Evolutionary conservation across 2,329 filamentous ascomycete species (phyloP).

Genomic region (Aspergillus pseudonomiae): DNA sequence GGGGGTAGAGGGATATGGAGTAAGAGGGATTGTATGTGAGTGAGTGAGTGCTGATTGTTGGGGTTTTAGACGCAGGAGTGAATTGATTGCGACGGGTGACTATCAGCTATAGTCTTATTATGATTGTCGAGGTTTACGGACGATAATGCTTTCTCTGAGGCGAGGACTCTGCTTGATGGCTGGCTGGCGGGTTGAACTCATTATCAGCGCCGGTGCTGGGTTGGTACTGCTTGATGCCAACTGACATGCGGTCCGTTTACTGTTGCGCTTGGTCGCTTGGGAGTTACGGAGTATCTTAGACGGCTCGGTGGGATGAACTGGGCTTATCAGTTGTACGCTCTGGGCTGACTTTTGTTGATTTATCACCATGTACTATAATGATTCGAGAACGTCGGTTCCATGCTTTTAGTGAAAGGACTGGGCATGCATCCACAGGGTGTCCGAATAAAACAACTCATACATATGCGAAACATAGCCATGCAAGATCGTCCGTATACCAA

Average conservation of each 20-base stretch:
- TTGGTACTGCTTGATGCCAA: background rate
- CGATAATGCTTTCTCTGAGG: too few relatives aligned
- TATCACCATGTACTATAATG: background rate
- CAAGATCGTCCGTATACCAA: background rate
- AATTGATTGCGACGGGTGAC: background rate
- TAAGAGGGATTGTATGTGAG: too few relatives aligned
- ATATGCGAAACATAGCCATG: background rate
- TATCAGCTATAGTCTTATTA: background rate
- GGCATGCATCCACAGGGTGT: background rate
- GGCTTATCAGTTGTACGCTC: background rate
- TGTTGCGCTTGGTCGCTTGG: background rate
- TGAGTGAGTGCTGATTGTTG: background rate
- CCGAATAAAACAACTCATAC: background rate
- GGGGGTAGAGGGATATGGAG: too few relatives aligned
- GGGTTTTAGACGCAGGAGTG: constrained; percentile 16
- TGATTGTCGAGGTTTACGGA: background rate
- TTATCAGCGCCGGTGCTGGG: background rate
- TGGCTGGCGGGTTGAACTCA: background rate
- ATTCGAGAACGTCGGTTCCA: background rate
- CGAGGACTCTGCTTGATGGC: too few relatives aligned
- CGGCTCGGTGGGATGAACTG: background rate
- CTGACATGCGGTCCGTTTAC: background rate
- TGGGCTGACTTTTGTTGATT: background rate
- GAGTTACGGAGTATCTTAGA: background rate
- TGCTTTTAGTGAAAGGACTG: background rate